Evolutionary conservation across 1,284 basidiomycete species (phyloP), one percentile per base, ranked within the genome.

Genomic region (Testicularia cyperi): DNA sequence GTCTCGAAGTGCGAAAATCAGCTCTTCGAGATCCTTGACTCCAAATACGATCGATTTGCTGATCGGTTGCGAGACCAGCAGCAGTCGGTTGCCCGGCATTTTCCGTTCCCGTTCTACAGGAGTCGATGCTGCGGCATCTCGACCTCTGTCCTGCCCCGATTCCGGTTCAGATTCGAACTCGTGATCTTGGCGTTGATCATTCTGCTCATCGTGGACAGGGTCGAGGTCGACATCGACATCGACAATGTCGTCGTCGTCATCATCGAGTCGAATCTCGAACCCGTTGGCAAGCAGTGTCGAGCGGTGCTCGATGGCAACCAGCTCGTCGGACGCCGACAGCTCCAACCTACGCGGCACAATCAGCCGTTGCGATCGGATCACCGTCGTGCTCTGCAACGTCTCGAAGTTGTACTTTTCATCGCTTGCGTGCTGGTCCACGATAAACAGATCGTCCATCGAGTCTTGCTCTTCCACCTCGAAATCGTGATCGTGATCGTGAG

Each of bases 331-430:
- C 0, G 92, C 90, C 0, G 90, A 88, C 12, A 98, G 79, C 65
- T 96, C 87, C 49, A 98, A 79, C 5, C 81, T 77, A 29, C 84
- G 84, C 0, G 92, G 86, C 88, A 81, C 82, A 69, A 94, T 84
- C 8, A 98, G 80, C 49, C 81, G 84, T 72, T 98, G 94, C 4
- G 87, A 89, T 62, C 88, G 83, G 44, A 99, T 92, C 46, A 82
- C 83, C 3, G 92, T 95, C 20, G 86, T 88, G 51, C 83, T 82
- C 77, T 97, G 94, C 49, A 98, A 78, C 3, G 84, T 88, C 80
- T 99, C 94, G 75, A 97, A 98, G 74, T 97, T 98, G 80, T 87
- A 97, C 80, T 98, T 98, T 78, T 98, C 95, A 77, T 99, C 94
- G 14, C 80, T 79, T 2, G 82, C 82, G 71, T 83, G 89, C 40